Evolutionary conservation across 352 stramenopile species (phyloP).

Genomic region (Pythium sp.): DNA sequence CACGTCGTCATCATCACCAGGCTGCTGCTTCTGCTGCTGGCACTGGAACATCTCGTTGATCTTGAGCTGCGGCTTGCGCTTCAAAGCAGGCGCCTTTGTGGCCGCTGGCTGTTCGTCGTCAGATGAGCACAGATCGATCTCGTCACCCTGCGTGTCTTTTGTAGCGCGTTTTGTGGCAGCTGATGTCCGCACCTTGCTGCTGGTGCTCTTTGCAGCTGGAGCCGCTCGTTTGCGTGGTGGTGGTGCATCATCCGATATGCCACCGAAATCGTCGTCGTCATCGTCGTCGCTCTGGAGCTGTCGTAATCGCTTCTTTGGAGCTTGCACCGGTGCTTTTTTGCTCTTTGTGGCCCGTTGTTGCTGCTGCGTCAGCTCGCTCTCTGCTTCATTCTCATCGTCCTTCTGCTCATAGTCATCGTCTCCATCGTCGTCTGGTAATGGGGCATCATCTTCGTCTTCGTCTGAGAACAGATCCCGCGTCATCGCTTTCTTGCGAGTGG

Average conservation of each 20-base stretch:
- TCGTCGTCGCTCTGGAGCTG: conserved; percentile 24
- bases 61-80: conserved; percentile 47
- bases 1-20: conserved; percentile 46
- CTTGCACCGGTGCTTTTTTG: conserved; percentile 10
- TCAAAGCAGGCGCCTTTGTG: conserved; percentile 15
- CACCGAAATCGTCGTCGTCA: conserved; percentile 27
- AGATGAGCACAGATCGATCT: conserved; percentile 56
- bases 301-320: conserved; percentile 42
- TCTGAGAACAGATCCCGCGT: conserved; percentile 36
- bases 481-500: conserved; percentile 22
- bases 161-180: not conserved
- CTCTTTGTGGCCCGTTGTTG: conserved; percentile 10
- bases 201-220: conserved; percentile 8
- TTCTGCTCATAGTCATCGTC: conserved; percentile 63
- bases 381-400: conserved; percentile 24
- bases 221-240: conserved; percentile 14
- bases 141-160: conserved; percentile 9
- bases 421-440: conserved; percentile 41
- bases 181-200: conserved; percentile 16
- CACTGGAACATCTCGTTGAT: conserved; percentile 59
- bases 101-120: conserved; percentile 27
- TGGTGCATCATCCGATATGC: conserved; percentile 11
- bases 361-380: conserved; percentile 28
- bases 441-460: conserved; percentile 33
- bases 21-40: conserved; percentile 22